Conservation (phyloP, 2,329 filamentous ascomycete species). For the Colletotrichum sp. region DNA sequence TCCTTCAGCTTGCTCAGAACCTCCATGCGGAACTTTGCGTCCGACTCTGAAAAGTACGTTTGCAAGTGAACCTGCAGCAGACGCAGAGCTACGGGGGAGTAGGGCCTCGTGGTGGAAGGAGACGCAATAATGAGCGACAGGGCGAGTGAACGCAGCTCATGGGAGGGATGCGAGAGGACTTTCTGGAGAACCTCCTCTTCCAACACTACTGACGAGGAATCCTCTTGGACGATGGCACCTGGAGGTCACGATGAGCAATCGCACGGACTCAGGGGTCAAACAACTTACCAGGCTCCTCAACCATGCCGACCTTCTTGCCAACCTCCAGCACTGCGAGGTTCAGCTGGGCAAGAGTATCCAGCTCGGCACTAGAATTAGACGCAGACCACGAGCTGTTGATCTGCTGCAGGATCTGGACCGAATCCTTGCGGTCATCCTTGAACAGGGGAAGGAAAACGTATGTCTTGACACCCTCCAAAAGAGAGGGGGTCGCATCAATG, state of each 20-base stretch:
- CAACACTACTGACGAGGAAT: conserved; percentile 33
- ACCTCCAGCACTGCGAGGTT: conserved; percentile 72
- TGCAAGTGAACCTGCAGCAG: conserved; percentile 70
- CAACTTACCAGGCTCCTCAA: conserved; percentile 67
- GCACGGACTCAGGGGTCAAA: not conserved
- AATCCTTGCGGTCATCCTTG: conserved; percentile 58
- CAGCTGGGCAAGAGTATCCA: conserved; percentile 61
- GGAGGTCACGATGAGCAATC: not conserved
- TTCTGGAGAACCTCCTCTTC: conserved; percentile 51
- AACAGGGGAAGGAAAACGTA: conserved; percentile 69
- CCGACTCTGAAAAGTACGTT: conserved; percentile 80
- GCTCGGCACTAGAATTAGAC: conserved; percentile 47
- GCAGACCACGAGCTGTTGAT: conserved; percentile 58
- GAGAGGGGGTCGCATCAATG: conserved; percentile 51
- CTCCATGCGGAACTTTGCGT: conserved; percentile 86
- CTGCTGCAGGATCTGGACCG: conserved; percentile 61
- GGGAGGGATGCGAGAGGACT: conserved; percentile 60
- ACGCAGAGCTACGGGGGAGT: conserved; percentile 65
- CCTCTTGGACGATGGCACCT: conserved; percentile 7
- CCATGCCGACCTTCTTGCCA: conserved; percentile 72
- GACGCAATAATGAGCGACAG: conserved; percentile 82
- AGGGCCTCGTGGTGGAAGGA: conserved; percentile 74
- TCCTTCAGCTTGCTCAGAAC: conserved; percentile 76
- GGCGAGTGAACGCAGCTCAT: conserved; percentile 77
- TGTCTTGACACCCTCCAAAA: conserved; percentile 67